Conservation (phyloP, 2,329 filamentous ascomycete species). For the Daldinia sp. region DNA sequence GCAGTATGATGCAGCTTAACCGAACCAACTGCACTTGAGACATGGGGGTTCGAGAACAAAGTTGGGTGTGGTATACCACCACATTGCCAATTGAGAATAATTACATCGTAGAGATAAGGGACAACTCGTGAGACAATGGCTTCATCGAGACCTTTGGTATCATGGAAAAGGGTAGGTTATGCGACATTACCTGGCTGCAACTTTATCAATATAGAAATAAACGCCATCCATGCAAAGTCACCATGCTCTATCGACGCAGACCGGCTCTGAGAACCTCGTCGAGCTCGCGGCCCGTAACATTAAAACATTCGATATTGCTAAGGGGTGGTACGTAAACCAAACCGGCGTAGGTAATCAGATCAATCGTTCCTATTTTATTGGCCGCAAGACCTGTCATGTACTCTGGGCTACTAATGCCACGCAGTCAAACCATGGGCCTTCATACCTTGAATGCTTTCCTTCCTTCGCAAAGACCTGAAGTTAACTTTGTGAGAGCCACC, state of each 20-base stretch:
- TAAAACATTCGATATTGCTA: slow-evolving; percentile 6
- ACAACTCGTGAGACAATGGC: slow-evolving; percentile 11
- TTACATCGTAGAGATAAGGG: slow-evolving; percentile 1
- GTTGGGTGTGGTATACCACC: slow-evolving; percentile 2
- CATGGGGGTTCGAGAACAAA: slow-evolving; percentile 18
- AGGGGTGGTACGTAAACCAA: slow-evolving; percentile 3
- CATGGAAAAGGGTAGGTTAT: slow-evolving; percentile 18
- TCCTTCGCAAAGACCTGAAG: slow-evolving; percentile 83
- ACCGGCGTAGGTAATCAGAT: neutral
- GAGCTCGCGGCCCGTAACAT: slow-evolving; percentile 3
- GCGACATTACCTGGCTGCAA: slow-evolving; percentile 31
- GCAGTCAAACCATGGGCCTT: slow-evolving; percentile 22
- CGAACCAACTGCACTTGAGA: slow-evolving; percentile 19
- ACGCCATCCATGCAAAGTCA: slow-evolving; percentile 31
- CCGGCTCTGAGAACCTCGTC: slow-evolving; percentile 3
- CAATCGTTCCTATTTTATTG: neutral
- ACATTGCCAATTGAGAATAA: slow-evolving; percentile 8
- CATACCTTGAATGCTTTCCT: slow-evolving; percentile 72
- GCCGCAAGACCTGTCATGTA: slow-evolving; percentile 1
- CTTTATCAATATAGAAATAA: slow-evolving; percentile 24
- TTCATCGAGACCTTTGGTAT: slow-evolving; percentile 6
- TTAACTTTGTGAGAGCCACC: slow-evolving; percentile 78
- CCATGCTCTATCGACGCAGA: slow-evolving; percentile 28
- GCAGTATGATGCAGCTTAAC: slow-evolving; percentile 17
- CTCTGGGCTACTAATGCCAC: neutral